Percentiles rank a stretch among this genome's conserved stretches.
Conservation (phyloP, 2,329 filamentous ascomycete species). For the Orbilia brochopaga region DNA sequence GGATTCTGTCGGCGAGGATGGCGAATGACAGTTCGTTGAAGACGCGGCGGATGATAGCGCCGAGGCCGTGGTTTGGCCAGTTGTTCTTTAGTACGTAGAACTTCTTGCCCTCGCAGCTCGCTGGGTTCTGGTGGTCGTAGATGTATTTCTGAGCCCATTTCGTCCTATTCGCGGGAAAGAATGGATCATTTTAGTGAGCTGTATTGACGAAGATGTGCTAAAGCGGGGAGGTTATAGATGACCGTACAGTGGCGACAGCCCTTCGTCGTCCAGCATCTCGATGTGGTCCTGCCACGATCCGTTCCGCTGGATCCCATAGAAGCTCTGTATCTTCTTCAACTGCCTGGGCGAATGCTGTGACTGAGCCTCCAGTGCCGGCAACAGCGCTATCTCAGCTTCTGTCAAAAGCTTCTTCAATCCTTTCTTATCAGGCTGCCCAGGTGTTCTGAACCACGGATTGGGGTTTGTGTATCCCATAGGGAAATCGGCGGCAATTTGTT, state of each 20-base stretch:
- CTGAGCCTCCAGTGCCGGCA: conserved; percentile 7
- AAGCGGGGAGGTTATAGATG: background rate
- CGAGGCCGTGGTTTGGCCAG: conserved; percentile 41
- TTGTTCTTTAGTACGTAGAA: conserved; percentile 36
- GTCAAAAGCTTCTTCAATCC: conserved; percentile 13
- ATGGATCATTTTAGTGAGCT: conserved; percentile 19
- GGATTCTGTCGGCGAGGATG: conserved; percentile 29
- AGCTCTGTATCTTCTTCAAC: conserved; percentile 26
- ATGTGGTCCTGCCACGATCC: conserved; percentile 49
- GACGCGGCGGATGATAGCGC: conserved; percentile 31
- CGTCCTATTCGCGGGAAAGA: conserved; percentile 15
- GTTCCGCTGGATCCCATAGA: conserved; percentile 37
- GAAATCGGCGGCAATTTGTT: conserved; percentile 46
- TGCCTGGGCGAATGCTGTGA: conserved; percentile 6
- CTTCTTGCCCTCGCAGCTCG: conserved; percentile 35
- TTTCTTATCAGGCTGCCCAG: conserved; percentile 16
- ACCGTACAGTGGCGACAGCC: conserved; percentile 30
- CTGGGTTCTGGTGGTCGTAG: conserved; percentile 40
- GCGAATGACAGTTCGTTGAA: conserved; percentile 35
- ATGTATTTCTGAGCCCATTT: conserved; percentile 46
- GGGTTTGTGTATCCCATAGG: conserved; percentile 36
- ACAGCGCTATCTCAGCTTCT: conserved; percentile 17
- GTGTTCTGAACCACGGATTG: conserved; percentile 37
- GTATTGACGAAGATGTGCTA: background rate
- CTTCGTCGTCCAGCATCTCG: conserved; percentile 29